Base-by-base conservation (phyloP, 2,329 filamentous ascomycete species). In the Hymenoscyphus fraxineus region DNA sequence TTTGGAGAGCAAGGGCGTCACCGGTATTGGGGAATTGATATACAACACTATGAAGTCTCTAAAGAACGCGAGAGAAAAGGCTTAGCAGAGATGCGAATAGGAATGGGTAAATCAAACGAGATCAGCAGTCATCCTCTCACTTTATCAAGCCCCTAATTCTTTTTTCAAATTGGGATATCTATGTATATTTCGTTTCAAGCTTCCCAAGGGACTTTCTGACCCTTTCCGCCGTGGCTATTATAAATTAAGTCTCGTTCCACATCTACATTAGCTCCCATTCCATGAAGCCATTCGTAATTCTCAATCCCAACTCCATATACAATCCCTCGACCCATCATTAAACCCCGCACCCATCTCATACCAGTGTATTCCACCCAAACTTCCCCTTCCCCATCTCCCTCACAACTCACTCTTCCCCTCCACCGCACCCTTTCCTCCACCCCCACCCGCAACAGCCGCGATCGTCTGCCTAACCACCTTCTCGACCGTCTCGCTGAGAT, bases 41-140 rank as follows among this genome's bases (percentile, higher is more conserved):
- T 90, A 90, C 75, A 91, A 87, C 71, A 93, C 91, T 1, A 92
- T 95, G 85, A 92, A 89, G 74, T 86, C 88, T 60, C 77, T 94
- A 70, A 87, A 86, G 77, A 84, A 57, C 22, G 68, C 59, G 6
- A 66, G 66, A 57, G 62, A 68, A 51, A 62, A 65, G 15, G 19
- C 22, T 27, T 54, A 54, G 19, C 6, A n/a, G n/a, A 12, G 6
- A 9, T 9, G n/a, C 9, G 2, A 54, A 12, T 54, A n/a, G 41
- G 16, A 35, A 35, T 35, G 6, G 35, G 16, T 44, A 16, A 13
- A 54, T 4, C 10, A 54, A 27, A 13, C 27, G 3, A 54, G 13
- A 9, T 10, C 19, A 13, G 19, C 19, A 54, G n/a, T 35, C 47
- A 27, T 54, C 12, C 5, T 9, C n/a, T 9, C n/a, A 19, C 2